Percentiles rank a stretch among this genome's conserved stretches.
These are phyloP conservation scores for Tilletia walkeri DNA, from an alignment of 1,284 basidiomycete genomes.

Conservation along the genomic window DNA sequence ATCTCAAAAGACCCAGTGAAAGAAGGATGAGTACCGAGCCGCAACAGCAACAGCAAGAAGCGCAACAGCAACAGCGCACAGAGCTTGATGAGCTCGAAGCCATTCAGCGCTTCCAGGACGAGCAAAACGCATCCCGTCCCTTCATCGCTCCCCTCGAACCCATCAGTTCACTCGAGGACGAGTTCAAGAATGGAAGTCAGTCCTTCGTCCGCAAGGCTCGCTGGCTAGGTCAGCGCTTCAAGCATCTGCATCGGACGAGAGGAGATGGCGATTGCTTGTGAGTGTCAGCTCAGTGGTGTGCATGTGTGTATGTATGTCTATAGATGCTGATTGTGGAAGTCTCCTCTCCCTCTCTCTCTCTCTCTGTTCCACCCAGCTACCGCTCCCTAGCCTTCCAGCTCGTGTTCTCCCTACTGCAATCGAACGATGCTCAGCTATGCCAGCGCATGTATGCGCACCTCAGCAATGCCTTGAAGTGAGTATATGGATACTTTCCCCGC, in stretches of 20 bases:
- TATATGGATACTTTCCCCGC: neutral
- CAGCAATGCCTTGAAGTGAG: slow-evolving; percentile 18
- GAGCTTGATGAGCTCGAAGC: slow-evolving; percentile 8
- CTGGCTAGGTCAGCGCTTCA: slow-evolving; percentile 40
- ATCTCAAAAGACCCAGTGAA: neutral
- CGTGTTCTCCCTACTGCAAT: slow-evolving; percentile 35
- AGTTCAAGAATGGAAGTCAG: slow-evolving; percentile 31
- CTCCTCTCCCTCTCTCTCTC: neutral
- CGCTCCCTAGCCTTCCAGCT: slow-evolving; percentile 47
- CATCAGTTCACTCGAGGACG: slow-evolving; percentile 33
- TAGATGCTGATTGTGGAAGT: too few relatives aligned
- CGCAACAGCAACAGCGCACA: neutral
- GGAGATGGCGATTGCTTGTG: slow-evolving; percentile 51
- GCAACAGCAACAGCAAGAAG: neutral
- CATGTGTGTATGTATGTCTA: too few relatives aligned
- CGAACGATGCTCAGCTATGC: slow-evolving; percentile 38
- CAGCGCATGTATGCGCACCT: slow-evolving; percentile 38
- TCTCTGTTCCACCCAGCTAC: slow-evolving; percentile 22
- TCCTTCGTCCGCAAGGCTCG: slow-evolving; percentile 37
- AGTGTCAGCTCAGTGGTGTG: neutral
- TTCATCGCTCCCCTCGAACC: slow-evolving; percentile 38
- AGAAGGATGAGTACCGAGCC: neutral
- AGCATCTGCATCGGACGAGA: slow-evolving; percentile 26
- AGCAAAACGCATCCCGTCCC: slow-evolving; percentile 26
- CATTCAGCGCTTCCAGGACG: slow-evolving; percentile 24